Base-by-base conservation (phyloP, 768 basidiomycete species). In the Mycena chlorophos region DNA sequence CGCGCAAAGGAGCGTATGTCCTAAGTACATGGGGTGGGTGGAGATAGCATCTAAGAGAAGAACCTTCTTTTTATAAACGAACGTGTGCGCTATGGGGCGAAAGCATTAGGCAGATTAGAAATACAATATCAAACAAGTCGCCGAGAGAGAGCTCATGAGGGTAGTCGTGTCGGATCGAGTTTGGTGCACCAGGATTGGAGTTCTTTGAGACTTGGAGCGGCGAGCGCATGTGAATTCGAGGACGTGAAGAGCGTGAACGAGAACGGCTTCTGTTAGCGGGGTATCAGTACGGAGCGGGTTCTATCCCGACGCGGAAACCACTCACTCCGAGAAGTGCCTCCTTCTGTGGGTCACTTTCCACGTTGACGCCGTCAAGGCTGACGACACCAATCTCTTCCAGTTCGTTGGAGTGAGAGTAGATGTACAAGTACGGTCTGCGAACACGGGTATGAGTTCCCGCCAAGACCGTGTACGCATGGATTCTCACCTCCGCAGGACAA, bases 221-320 rank as follows among this genome's bases (percentile, higher is more conserved):
- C 87, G 10, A 97, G 79, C 31, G 91, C 91, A 73, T 94, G 88
- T 23, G 94, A 94, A 69, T 97, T 96, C 6, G 91, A 90, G 13
- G 91, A 79, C 2, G 94, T 94, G 72, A 95, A 96, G 28, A 97
- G 80, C 13, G 91, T 94, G 71, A 97, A 95, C 14, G 87, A 88
- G 70, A 86, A 88, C 29, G 79, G 84, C 79, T 87, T 91, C 94
- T 94, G 40, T 37, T 12, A 67, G 27, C 25, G 46, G 20, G 27
- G 37, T 37, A 30, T 51, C 47, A 42, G 54, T n/a, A n/a, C n/a
- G n/a, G n/a, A n/a, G n/a, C n/a, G n/a, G n/a, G n/a, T n/a, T n/a
- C n/a, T n/a, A n/a, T 5, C 13, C 4, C 46, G 13, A 43, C 31
- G 16, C 20, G 13, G 23, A 27, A 62, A 47, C 43, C 48, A 78